Base-by-base conservation (phyloP, 2,329 filamentous ascomycete genomes). In the Peltaster fructicola region DNA sequence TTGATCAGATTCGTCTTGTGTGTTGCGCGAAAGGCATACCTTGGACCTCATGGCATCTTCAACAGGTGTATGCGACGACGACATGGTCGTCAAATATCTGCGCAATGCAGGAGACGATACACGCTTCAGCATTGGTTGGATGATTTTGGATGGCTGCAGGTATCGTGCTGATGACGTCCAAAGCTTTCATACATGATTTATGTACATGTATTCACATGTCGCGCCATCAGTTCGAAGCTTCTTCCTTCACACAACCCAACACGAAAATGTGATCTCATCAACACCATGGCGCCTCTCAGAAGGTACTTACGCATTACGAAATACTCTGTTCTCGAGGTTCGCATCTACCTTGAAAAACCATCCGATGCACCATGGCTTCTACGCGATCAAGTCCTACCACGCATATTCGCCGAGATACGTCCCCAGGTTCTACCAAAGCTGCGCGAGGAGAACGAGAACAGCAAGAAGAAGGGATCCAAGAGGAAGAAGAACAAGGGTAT, bases 301-400 rank as follows among this genome's bases (percentile, higher is more conserved):
- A 70, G 84, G 41, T 93, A 95, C 48, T 63, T 95, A 27, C 71
- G 85, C 25, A 91, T 95, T 40, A 85, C 78, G 27, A 84, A 85
- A 47, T 79, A 81, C 51, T 92, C 85, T 4, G 82, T 93, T 15
- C 65, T 98, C n/a, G 88, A 98, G 62, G 82, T 80, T 36, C 82
- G 84, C 36, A 88, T 98, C 38, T 95, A 95, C 52, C 70, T 93
- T 22, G 85, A 95, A 36, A 84, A 85, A 40, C 88, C 88, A 1
- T 69, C 75, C 8, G 69, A 92, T 32, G 69, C 71, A 13, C 73
- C 74, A 44, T 93, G 90, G 72, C 68, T 98, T 10, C 65, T 92
- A 36, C 69, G 73, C 35, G 62, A 82, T 39, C 19, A 20, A 20
- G 66, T 85, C 9, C 65, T 98, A 8, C 72, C 75, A 18, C 75